These are phyloP conservation scores for Schizopora paradoxa DNA, from an alignment of 1,284 basidiomycete genomes.

Conservation along the genomic window DNA sequence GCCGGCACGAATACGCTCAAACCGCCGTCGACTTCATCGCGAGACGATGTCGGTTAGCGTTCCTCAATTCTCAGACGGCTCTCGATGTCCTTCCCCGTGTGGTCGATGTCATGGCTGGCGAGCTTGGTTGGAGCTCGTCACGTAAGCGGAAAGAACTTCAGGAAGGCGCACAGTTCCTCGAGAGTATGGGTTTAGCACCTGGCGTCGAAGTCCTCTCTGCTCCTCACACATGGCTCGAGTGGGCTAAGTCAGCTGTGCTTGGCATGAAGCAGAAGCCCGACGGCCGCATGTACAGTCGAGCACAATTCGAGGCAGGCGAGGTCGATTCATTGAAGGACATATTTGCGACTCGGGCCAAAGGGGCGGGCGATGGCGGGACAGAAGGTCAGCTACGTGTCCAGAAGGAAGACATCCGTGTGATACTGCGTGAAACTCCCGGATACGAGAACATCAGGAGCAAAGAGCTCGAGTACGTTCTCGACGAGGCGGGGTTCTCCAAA, in stretches of 20 bases:
- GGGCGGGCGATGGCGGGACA: slow-evolving; percentile 25
- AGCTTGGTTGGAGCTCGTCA: slow-evolving; percentile 70
- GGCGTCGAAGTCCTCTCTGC: not conserved
- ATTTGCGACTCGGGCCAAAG: slow-evolving; percentile 41
- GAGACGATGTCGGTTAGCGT: slow-evolving; percentile 85
- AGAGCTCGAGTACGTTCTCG: slow-evolving; percentile 67
- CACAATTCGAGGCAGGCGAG: slow-evolving; percentile 67
- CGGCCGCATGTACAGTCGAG: slow-evolving; percentile 42
- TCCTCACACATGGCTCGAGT: slow-evolving; percentile 1
- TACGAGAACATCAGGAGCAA: slow-evolving; percentile 50
- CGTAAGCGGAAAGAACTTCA: slow-evolving; percentile 59
- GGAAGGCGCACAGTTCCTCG: slow-evolving; percentile 59
- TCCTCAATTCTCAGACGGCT: slow-evolving; percentile 88
- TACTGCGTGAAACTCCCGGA: slow-evolving; percentile 43
- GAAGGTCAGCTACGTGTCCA: slow-evolving; percentile 27
- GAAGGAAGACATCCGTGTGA: slow-evolving; percentile 35
- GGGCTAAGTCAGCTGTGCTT: slow-evolving; percentile 23
- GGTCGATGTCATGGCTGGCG: slow-evolving; percentile 87
- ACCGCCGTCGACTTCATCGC: slow-evolving; percentile 91
- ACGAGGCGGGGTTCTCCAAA: slow-evolving; percentile 65
- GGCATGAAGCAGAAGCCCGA: slow-evolving; percentile 28
- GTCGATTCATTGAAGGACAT: slow-evolving; percentile 52
- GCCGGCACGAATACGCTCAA: slow-evolving; percentile 86
- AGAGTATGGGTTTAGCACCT: slow-evolving; percentile 70
- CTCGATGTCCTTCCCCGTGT: slow-evolving; percentile 82